Conservation (phyloP, 2,329 filamentous ascomycete genomes). For the Penicillium sp. region DNA sequence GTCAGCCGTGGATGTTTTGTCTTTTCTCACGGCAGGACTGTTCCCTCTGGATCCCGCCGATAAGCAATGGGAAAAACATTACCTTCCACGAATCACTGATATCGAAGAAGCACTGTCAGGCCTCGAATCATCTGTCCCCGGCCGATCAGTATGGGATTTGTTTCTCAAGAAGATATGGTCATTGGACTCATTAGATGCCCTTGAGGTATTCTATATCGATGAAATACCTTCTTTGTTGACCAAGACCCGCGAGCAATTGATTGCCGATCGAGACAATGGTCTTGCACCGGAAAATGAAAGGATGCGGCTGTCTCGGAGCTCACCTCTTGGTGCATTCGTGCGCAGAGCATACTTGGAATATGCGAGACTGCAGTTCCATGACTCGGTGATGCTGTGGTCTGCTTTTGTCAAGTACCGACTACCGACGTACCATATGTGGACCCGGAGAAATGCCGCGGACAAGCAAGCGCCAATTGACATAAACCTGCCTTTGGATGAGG, state of each 20-base stretch:
- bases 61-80: slow-evolving; percentile 26
- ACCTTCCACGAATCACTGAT: slow-evolving; percentile 37
- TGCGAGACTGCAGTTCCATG: slow-evolving; percentile 70
- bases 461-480: slow-evolving; percentile 52
- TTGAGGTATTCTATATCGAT: slow-evolving; percentile 69
- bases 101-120: slow-evolving; percentile 44
- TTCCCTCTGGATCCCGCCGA: slow-evolving; percentile 40
- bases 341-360: slow-evolving; percentile 74
- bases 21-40: slow-evolving; percentile 69
- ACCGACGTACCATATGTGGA: slow-evolving; percentile 61
- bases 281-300: slow-evolving; percentile 45
- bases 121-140: slow-evolving; percentile 55
- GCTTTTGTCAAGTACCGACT: slow-evolving; percentile 75
- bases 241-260: slow-evolving; percentile 57
- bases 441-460: slow-evolving; percentile 46
- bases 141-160: slow-evolving; percentile 78
- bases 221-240: slow-evolving; percentile 51
- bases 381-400: slow-evolving; percentile 72
- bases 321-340: slow-evolving; percentile 75
- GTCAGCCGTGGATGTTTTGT: slow-evolving; percentile 68
- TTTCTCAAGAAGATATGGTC: slow-evolving; percentile 78
- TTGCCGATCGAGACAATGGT: slow-evolving; percentile 50
- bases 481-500: slow-evolving; percentile 55
- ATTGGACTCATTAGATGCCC: slow-evolving; percentile 71
- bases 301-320: slow-evolving; percentile 63